Percentiles rank a stretch among this genome's conserved stretches.
Evolutionary conservation across 345 rosid species (phyloP).

Genomic region (Eucalyptus marginata): DNA sequence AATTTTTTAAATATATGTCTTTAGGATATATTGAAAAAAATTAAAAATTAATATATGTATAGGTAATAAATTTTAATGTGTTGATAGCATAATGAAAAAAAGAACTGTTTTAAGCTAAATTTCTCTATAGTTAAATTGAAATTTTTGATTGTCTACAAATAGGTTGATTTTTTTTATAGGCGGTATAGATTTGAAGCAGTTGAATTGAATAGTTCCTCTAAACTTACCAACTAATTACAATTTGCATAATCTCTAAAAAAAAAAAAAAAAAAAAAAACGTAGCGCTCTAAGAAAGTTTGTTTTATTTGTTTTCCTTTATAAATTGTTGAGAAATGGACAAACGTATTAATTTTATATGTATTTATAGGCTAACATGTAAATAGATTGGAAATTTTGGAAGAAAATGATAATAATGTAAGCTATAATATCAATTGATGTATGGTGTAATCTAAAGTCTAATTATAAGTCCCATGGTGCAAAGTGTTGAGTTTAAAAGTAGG

Average conservation of each 20-base stretch:
- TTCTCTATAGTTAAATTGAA: background rate
- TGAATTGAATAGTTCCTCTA: background rate
- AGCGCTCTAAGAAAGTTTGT: background rate
- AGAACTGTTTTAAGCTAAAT: background rate
- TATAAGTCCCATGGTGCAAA: too few species aligned
- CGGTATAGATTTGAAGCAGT: background rate
- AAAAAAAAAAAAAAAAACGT: too few species aligned
- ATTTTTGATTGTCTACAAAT: background rate
- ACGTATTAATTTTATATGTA: background rate
- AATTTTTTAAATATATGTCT: background rate
- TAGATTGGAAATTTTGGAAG: background rate
- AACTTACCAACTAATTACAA: background rate
- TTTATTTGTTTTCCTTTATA: background rate
- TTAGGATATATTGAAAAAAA: background rate
- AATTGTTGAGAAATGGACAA: background rate
- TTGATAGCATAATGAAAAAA: too few species aligned
- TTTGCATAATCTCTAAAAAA: background rate
- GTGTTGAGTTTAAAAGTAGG: too few species aligned
- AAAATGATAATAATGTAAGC: too few species aligned
- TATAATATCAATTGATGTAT: too few species aligned
- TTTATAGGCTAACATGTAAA: background rate
- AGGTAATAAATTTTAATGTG: background rate
- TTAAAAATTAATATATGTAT: background rate
- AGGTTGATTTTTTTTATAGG: background rate
- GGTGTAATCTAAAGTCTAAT: too few species aligned